phyloP scores from a whole-genome alignment of 2,329 filamentous ascomycete genomes.

The Exophiala dermatitidis region DNA sequence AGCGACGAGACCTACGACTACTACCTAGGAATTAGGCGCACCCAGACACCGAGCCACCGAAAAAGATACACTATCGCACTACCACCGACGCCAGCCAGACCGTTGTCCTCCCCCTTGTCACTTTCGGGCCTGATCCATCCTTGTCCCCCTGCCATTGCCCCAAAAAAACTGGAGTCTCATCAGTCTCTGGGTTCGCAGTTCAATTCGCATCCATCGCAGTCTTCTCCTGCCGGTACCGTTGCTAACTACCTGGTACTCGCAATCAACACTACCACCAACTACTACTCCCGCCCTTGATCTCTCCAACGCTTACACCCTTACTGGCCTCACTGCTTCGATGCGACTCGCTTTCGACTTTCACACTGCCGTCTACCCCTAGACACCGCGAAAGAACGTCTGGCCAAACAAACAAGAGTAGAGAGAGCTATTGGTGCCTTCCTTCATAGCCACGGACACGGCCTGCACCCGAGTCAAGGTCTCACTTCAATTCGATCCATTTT shows the following conservation, averaged over 20 bases:
- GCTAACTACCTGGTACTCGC: neutral
- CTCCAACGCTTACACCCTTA: neutral
- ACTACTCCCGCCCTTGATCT: neutral
- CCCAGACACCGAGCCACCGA: no score
- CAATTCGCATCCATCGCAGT: neutral
- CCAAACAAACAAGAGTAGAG: neutral
- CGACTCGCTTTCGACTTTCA: neutral
- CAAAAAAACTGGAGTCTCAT: conserved; percentile 15
- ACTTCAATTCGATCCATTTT: neutral
- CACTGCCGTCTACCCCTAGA: neutral
- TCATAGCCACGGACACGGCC: conserved; percentile 10
- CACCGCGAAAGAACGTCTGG: neutral
- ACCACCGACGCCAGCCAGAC: neutral
- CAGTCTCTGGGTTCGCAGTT: neutral
- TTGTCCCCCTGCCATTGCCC: neutral
- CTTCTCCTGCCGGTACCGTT: neutral
- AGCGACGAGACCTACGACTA: no score
- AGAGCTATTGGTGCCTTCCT: conserved; percentile 2
- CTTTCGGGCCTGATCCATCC: neutral
- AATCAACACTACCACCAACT: neutral
- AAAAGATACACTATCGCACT: neutral
- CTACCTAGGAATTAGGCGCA: no score
- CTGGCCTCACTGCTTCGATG: neutral
- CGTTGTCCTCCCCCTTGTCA: neutral
- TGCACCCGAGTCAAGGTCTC: conserved; percentile 7